Conservation (phyloP, 805 yeast species). For the Metschnikowia santaceciliae region DNA sequence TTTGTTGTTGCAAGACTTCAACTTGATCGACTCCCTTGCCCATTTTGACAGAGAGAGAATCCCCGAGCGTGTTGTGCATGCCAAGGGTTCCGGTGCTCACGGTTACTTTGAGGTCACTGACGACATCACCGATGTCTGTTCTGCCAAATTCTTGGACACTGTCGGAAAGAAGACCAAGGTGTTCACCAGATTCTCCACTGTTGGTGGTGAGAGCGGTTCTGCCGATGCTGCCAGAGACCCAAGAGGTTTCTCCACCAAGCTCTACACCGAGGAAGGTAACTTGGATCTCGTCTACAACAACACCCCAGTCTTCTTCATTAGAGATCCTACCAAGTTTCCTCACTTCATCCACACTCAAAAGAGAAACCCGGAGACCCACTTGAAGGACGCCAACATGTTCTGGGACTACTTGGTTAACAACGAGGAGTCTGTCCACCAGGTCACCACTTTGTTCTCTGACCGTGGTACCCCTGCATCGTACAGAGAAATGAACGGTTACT, state of each 20-base stretch:
- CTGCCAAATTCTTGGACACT: conserved; percentile 25
- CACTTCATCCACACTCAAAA: conserved; percentile 87
- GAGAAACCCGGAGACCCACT: conserved; percentile 75
- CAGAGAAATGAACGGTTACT: conserved; percentile 80
- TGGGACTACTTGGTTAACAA: conserved; percentile 79
- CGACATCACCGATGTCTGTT: conserved; percentile 27
- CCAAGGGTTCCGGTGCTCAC: conserved; percentile 89
- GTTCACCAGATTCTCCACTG: conserved; percentile 77
- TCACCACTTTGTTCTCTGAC: conserved; percentile 68
- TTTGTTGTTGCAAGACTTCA: conserved; percentile 74
- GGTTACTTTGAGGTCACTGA: conserved; percentile 86
- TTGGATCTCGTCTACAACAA: conserved; percentile 83
- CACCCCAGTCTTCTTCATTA: conserved; percentile 79
- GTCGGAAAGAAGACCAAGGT: conserved; percentile 33
- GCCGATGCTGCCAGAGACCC: conserved; percentile 86
- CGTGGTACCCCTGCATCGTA: conserved; percentile 77
- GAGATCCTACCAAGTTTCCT: conserved; percentile 85
- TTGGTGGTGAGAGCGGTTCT: conserved; percentile 80
- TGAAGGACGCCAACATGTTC: conserved; percentile 76
- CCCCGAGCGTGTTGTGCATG: conserved; percentile 92
- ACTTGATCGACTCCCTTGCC: conserved; percentile 73
- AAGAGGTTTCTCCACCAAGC: conserved; percentile 77
- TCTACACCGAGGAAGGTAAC: conserved; percentile 82
- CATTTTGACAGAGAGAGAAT: conserved; percentile 88
- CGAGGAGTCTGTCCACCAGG: conserved; percentile 73